Evolutionary conservation across 495 filamentous ascomycete species (phyloP).

Genomic region (Durotheca rogersii): DNA sequence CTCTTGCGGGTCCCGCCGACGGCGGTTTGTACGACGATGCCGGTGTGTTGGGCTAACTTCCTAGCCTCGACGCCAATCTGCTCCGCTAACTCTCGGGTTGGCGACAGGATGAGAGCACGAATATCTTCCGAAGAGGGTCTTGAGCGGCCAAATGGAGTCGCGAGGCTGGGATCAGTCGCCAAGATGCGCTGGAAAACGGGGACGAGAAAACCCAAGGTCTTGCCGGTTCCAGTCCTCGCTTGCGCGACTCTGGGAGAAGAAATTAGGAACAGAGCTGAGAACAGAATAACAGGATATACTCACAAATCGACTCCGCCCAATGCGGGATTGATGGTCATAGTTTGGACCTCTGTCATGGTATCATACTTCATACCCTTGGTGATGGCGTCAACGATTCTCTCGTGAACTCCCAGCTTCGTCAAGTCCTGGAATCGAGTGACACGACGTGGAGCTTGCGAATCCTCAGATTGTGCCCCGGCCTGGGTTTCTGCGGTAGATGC

Average conservation of each 20-base stretch:
- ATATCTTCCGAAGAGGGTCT: slow-evolving; percentile 63
- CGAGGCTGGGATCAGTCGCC: slow-evolving; percentile 54
- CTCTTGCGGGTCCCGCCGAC: slow-evolving; percentile 85
- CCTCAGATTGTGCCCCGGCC: neutral
- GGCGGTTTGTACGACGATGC: slow-evolving; percentile 76
- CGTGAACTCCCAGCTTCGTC: slow-evolving; percentile 59
- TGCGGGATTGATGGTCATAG: slow-evolving; percentile 73
- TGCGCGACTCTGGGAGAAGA: slow-evolving; percentile 67
- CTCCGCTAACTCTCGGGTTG: slow-evolving; percentile 91
- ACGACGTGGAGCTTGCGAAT: slow-evolving; percentile 20
- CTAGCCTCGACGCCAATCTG: slow-evolving; percentile 85
- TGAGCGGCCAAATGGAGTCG: slow-evolving; percentile 21
- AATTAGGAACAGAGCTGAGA: slow-evolving; percentile 22
- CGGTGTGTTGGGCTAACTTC: slow-evolving; percentile 66
- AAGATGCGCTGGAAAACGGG: slow-evolving; percentile 75
- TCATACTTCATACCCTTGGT: slow-evolving; percentile 71
- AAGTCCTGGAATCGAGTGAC: slow-evolving; percentile 74
- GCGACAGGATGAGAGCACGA: slow-evolving; percentile 86
- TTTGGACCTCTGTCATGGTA: slow-evolving; percentile 93
- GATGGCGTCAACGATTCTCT: slow-evolving; percentile 65
- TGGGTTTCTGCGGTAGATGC: slow-evolving; percentile 34
- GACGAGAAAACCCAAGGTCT: slow-evolving; percentile 80
- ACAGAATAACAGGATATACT: slow-evolving; percentile 29
- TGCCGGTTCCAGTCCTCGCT: slow-evolving; percentile 85
- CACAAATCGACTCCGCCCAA: slow-evolving; percentile 83